phyloP scores from a whole-genome alignment of 768 basidiomycete genomes.

The Mycena venus region DNA sequence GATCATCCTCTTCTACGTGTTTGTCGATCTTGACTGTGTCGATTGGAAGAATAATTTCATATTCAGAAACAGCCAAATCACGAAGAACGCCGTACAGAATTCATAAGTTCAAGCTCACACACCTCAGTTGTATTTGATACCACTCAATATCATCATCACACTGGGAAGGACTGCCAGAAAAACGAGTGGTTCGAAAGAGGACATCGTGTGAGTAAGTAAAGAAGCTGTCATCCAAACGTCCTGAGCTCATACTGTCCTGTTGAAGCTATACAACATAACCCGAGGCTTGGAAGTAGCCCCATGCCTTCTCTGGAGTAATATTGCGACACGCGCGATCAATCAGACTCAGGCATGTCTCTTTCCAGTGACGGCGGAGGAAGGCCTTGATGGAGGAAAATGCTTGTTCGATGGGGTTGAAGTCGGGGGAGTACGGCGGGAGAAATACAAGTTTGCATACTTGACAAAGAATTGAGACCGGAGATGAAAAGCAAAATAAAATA shows the following conservation, averaged over 20 bases:
- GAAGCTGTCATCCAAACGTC: no score
- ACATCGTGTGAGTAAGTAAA: no score
- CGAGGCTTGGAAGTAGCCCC: neutral
- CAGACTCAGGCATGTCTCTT: neutral
- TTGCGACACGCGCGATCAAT: neutral
- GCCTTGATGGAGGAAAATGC: neutral
- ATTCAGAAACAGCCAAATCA: no score
- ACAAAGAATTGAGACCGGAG: neutral
- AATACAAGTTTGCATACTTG: neutral
- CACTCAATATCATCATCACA: no score
- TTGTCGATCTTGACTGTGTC: no score
- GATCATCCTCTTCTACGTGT: no score
- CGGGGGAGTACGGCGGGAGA: neutral
- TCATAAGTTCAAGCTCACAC: no score
- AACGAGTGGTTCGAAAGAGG: no score
- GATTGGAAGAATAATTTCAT: no score
- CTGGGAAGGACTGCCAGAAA: no score
- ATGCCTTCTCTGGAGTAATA: neutral
- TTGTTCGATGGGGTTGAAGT: neutral
- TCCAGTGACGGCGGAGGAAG: neutral
- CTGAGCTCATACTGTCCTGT: no score
- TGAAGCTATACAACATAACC: neutral
- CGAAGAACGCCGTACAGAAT: neutral
- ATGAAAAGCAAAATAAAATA: neutral
- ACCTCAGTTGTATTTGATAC: no score